Evolutionary conservation across 1,139 yeast species (phyloP), one percentile per base, ranked within the genome.

Genomic region (Blastobotrys petasosporus): DNA sequence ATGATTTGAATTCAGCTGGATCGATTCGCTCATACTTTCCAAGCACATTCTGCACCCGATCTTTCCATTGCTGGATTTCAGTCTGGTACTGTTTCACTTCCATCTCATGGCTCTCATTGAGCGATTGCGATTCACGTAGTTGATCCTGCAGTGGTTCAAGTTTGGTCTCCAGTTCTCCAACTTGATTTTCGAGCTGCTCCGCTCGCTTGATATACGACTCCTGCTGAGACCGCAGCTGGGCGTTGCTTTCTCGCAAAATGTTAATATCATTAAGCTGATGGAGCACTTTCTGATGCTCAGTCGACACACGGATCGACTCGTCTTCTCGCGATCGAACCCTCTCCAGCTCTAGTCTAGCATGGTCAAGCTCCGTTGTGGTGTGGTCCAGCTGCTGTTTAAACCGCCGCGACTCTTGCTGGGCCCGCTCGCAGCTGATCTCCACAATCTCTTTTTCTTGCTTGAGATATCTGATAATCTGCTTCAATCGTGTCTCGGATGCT

Each of bases 371-470:
- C 10, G 60, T 48, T 1, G 45, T 46, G 3, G 65, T 54, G 41
- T 62, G 65, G 23, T 59, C 62, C 8, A 67, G 58, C 32, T 60
- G 63, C 45, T 64, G 68, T 51, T 73, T 69, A 35, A 78, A 64
- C 32, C 74, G 66, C 42, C 68, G 67, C 42, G 69, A 68, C 55
- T 81, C 87, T 51, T 76, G 78, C 12, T 62, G 60, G 23, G 74
- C 65, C 23, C 73, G 67, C 9, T 74, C 73, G 25, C 77, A 68
- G 55, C 80, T 83, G 15, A 80, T 75, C 47, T 81, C 85, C 1
- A 81, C 73, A 4, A 80, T 71, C 52, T 87, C 95, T 60, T 84
- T 85, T 56, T 86, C 95, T 52, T 84, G 80, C 42, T 90, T 81
- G 49, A 87, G 69, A 56, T 76, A 80, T 7, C 73, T 64, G 35